These are phyloP conservation scores for Colletotrichum sp. DNA, from an alignment of 2,329 filamentous ascomycete genomes.

Conservation along the genomic window DNA sequence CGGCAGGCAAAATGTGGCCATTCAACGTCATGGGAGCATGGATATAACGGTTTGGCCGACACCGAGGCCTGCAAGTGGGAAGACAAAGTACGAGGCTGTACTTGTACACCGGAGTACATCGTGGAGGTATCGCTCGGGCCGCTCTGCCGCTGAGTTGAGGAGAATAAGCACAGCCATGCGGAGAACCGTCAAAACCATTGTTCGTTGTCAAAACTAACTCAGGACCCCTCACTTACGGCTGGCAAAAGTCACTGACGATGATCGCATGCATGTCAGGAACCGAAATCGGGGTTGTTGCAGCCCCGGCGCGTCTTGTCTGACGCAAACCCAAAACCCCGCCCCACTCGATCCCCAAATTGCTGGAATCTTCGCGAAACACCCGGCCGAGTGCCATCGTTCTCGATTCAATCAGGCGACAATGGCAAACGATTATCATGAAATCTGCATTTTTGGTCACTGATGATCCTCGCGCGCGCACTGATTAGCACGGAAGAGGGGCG, in stretches of 20 bases:
- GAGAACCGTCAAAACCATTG: neutral
- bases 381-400: neutral
- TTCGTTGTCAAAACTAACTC: slow-evolving; percentile 13
- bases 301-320: neutral
- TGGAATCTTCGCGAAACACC: slow-evolving; percentile 17
- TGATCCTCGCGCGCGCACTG: neutral
- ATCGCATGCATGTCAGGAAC: neutral
- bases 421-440: neutral
- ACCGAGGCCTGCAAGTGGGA: neutral
- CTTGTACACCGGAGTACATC: neutral
- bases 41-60: neutral
- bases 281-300: neutral
- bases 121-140: neutral
- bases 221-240: neutral
- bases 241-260: neutral
- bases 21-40: neutral
- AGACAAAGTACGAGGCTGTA: neutral
- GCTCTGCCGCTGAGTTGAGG: neutral
- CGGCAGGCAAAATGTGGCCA: neutral
- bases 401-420: neutral
- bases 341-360: neutral
- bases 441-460: neutral
- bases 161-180: neutral
- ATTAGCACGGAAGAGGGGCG: neutral
- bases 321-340: neutral